Conservation (phyloP, 805 yeast species). For the Teunomyces barrocoloradensis region DNA sequence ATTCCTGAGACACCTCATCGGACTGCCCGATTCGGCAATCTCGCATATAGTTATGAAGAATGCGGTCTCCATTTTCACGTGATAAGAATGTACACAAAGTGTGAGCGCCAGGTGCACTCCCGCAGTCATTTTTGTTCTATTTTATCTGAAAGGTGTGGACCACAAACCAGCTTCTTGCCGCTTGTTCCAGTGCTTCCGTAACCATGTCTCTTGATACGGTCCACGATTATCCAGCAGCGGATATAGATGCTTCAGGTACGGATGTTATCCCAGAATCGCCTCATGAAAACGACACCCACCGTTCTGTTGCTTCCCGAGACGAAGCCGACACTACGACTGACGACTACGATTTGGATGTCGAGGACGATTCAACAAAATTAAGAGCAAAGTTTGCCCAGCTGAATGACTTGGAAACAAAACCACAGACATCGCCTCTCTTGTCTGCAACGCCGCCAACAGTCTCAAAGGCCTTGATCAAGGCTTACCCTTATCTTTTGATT, state of each 20-base stretch:
- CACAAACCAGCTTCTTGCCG: background rate
- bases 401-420: slow-evolving; percentile 16
- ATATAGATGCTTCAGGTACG: background rate
- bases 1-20: too few species aligned
- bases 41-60: too few species aligned
- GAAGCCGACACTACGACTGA: background rate
- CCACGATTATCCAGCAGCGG: background rate
- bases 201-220: slow-evolving; percentile 1
- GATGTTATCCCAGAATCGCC: background rate
- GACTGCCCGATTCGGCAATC: too few species aligned
- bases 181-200: background rate
- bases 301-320: background rate
- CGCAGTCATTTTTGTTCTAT: background rate
- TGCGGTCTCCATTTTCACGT: too few species aligned
- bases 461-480: slow-evolving; percentile 73
- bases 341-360: slow-evolving; percentile 6
- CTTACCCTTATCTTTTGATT: slow-evolving; percentile 81
- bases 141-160: background rate
- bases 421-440: slow-evolving; percentile 74
- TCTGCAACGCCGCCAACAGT: slow-evolving; percentile 90
- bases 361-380: slow-evolving; percentile 10
- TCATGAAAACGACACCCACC: background rate
- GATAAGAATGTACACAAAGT: background rate
- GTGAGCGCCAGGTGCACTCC: background rate
- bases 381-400: slow-evolving; percentile 12